Evolutionary conservation across 148 eudicot species (phyloP).

Genomic region (Rhododendron vialii): DNA sequence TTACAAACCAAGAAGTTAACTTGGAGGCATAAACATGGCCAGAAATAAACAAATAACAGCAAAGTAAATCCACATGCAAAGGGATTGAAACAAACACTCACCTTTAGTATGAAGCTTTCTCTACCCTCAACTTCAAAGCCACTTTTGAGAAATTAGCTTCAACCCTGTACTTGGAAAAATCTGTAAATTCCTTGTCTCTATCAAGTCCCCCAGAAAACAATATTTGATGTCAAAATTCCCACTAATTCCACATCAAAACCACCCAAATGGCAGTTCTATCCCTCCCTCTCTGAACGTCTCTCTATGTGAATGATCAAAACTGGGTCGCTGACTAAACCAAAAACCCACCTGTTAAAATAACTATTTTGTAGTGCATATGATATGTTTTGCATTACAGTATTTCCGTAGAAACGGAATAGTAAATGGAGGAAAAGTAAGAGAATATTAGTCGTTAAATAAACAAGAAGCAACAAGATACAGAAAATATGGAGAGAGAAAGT

Average conservation of each 20-base stretch:
- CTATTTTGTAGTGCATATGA: slow-evolving; percentile 13
- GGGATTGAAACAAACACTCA: slow-evolving; percentile 8
- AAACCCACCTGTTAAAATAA: slow-evolving; percentile 24
- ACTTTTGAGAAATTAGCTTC: slow-evolving; percentile 14
- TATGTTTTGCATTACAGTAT: background rate
- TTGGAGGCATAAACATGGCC: slow-evolving; percentile 8
- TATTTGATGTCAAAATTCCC: background rate
- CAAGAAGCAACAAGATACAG: background rate
- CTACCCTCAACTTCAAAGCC: slow-evolving; percentile 28
- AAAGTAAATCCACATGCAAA: slow-evolving; percentile 18
- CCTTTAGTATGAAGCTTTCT: slow-evolving; percentile 29
- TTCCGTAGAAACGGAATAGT: slow-evolving; percentile 13
- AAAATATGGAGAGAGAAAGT: background rate
- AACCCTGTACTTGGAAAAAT: slow-evolving; percentile 15
- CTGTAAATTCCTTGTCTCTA: slow-evolving; percentile 21
- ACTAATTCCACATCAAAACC: slow-evolving; percentile 8
- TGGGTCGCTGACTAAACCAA: slow-evolving; percentile 16
- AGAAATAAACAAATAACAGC: slow-evolving; percentile 5
- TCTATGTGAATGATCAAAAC: slow-evolving; percentile 21
- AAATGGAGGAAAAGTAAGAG: slow-evolving; percentile 29
- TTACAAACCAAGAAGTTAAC: background rate
- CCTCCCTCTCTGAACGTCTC: background rate
- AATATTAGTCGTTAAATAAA: slow-evolving; percentile 2
- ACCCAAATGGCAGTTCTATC: background rate
- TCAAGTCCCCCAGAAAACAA: slow-evolving; percentile 5